These are phyloP conservation scores for Myxozyma geophila DNA, from an alignment of 805 yeast species.

Conservation along the genomic window DNA sequence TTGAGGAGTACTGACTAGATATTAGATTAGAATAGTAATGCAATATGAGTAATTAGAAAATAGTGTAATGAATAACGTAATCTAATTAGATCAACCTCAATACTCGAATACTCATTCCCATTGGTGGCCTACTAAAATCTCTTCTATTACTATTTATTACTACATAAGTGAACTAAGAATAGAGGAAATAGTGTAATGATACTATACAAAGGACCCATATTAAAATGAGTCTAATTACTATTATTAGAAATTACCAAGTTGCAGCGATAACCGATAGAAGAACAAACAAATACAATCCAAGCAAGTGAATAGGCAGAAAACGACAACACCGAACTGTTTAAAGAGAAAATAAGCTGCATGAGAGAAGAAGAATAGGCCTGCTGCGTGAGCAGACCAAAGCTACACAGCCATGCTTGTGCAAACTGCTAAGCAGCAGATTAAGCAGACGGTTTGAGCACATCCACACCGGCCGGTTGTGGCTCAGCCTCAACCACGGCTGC, in stretches of 20 bases:
- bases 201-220: constrained; percentile 2
- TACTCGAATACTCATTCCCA: too few species aligned
- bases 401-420: neutral
- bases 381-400: neutral
- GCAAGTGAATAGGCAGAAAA: neutral
- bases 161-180: too few species aligned
- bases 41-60: too few species aligned
- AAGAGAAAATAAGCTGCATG: neutral
- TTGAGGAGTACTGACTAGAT: too few species aligned
- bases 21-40: too few species aligned
- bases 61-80: too few species aligned
- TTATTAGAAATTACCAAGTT: constrained; percentile 12
- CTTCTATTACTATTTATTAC: too few species aligned
- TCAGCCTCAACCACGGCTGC: constrained; percentile 18
- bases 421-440: neutral
- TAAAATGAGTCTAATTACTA: neutral
- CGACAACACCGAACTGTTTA: neutral
- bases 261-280: neutral
- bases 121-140: too few species aligned
- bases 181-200: neutral
- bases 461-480: neutral
- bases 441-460: neutral
- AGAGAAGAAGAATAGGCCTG: neutral
- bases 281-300: neutral
- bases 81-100: too few species aligned